phyloP scores from a whole-genome alignment of 192 early-diverging fungal genomes.

The Backusella sp. region DNA sequence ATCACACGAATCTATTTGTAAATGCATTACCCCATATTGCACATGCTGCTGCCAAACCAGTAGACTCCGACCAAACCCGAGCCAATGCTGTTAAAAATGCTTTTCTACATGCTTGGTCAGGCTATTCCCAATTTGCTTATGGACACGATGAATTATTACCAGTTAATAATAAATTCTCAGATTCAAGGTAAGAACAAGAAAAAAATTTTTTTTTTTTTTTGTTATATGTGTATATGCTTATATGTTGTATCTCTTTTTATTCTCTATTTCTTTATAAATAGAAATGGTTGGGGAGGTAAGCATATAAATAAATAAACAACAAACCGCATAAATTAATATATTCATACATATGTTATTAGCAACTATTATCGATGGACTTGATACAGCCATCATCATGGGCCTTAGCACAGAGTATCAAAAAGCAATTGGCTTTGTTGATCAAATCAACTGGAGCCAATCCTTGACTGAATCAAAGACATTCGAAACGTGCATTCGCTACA shows the following conservation, averaged over 20 bases:
- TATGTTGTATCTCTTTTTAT: neutral
- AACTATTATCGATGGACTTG: conserved; percentile 87
- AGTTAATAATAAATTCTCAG: conserved; percentile 24
- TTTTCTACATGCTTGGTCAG: conserved; percentile 69
- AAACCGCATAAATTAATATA: neutral
- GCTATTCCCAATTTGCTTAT: conserved; percentile 76
- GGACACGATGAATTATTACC: conserved; percentile 69
- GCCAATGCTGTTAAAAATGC: conserved; percentile 53
- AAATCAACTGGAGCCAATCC: conserved; percentile 51
- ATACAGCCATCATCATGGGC: conserved; percentile 85
- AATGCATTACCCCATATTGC: conserved; percentile 11
- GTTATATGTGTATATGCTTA: neutral
- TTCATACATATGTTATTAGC: conserved; percentile 19
- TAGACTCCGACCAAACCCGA: conserved; percentile 11
- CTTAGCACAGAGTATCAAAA: conserved; percentile 38
- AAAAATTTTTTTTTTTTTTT: neutral
- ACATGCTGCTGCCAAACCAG: neutral
- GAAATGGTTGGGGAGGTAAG: conserved; percentile 53
- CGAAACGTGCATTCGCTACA: conserved; percentile 76
- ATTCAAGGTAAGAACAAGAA: conserved; percentile 34
- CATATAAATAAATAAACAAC: neutral
- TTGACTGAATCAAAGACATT: conserved; percentile 60
- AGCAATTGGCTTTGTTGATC: conserved; percentile 5
- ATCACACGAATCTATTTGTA: conserved; percentile 6
- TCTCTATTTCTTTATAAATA: neutral